Conservation (phyloP, 2,329 filamentous ascomycete species). For the Thermomyces lanuginosus region DNA sequence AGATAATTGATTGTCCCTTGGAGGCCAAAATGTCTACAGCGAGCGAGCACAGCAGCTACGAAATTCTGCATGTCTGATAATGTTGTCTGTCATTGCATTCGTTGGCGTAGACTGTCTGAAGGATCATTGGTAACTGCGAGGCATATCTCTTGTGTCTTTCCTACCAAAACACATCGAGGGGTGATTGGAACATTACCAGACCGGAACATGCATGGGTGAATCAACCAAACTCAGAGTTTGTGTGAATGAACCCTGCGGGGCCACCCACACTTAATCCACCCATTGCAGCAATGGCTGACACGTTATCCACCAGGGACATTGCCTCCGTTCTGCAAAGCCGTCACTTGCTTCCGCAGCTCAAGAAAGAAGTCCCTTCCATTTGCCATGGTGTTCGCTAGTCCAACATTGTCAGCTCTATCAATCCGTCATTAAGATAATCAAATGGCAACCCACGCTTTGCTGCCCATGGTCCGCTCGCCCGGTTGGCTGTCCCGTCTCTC, state of each 20-base stretch:
- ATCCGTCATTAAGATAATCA: neutral
- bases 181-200: too few relatives aligned
- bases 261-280: neutral
- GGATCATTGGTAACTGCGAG: too few relatives aligned
- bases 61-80: too few relatives aligned
- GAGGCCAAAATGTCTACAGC: too few relatives aligned
- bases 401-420: slow-evolving; percentile 5
- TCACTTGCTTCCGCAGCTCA: slow-evolving; percentile 33
- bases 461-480: slow-evolving; percentile 27
- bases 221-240: too few relatives aligned
- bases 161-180: too few relatives aligned
- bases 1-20: too few relatives aligned
- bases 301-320: slow-evolving; percentile 21
- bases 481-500: slow-evolving; percentile 20
- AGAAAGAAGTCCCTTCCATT: slow-evolving; percentile 35
- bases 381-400: slow-evolving; percentile 33
- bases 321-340: slow-evolving; percentile 22
- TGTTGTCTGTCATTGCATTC: too few relatives aligned
- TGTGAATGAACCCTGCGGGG: neutral
- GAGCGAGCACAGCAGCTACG: too few relatives aligned
- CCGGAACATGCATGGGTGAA: too few relatives aligned
- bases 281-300: slow-evolving; percentile 3
- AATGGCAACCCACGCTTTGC: slow-evolving; percentile 24
- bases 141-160: too few relatives aligned
- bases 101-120: too few relatives aligned